Percentiles rank a stretch among this genome's conserved stretches.
Conservation (phyloP, 1,139 yeast genomes). For the Geotrichum histeridarum region DNA sequence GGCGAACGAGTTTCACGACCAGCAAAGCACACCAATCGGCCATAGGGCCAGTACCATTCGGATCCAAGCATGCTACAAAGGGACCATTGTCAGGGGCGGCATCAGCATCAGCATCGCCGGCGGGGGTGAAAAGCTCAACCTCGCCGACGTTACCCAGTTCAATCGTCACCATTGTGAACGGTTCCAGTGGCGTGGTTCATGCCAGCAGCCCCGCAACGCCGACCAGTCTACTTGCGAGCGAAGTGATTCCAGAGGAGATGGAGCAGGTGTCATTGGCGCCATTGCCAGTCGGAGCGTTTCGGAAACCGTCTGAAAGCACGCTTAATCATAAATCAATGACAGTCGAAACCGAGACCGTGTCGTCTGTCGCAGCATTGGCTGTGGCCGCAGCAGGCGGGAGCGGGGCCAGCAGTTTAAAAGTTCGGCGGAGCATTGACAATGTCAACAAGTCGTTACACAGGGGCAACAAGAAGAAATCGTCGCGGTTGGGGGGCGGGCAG, state of each 20-base stretch:
- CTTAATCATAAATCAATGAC: slow-evolving; percentile 31
- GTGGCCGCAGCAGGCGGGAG: slow-evolving; percentile 27
- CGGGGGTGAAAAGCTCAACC: not conserved
- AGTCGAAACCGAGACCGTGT: slow-evolving; percentile 44
- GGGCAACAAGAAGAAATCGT: slow-evolving; percentile 1
- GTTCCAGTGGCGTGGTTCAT: not conserved
- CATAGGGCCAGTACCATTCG: not conserved
- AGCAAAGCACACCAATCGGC: not conserved
- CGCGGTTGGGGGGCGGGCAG: not conserved
- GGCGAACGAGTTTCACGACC: not conserved
- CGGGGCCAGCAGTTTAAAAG: slow-evolving; percentile 22
- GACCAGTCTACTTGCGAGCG: not conserved
- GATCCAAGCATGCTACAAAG: not conserved
- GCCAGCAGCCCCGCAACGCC: not conserved
- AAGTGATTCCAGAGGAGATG: not conserved
- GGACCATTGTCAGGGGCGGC: not conserved
- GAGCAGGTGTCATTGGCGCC: not conserved
- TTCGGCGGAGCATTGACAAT: slow-evolving; percentile 34
- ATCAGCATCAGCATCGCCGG: not conserved
- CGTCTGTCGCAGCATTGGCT: slow-evolving; percentile 36
- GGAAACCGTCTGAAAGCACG: not conserved
- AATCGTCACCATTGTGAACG: not conserved
- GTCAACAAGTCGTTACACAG: slow-evolving; percentile 19
- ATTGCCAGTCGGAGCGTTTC: not conserved
- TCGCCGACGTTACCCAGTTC: not conserved